phyloP scores from a whole-genome alignment of 495 filamentous ascomycete species.

The Penicillium daleae region DNA sequence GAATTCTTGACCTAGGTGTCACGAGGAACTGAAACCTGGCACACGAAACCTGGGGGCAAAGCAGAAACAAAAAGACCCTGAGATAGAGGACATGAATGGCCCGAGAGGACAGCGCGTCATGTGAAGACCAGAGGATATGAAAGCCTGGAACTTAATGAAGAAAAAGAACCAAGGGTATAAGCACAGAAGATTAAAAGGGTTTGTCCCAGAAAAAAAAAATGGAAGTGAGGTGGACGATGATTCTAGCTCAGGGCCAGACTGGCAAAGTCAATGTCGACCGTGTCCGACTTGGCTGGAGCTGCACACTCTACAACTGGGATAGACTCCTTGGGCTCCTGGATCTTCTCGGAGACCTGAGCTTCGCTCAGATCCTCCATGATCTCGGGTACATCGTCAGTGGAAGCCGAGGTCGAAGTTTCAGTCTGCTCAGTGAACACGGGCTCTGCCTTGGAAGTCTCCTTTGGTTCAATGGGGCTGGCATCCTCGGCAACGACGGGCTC shows the following conservation, averaged over 20 bases:
- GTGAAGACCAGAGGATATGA: neutral
- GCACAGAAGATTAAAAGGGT: slow-evolving; percentile 17
- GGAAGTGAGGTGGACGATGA: neutral
- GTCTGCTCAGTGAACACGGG: slow-evolving; percentile 8
- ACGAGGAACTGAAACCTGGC: neutral
- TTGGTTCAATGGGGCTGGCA: slow-evolving; percentile 2
- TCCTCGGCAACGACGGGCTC: slow-evolving; percentile 4
- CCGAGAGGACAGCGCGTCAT: neutral
- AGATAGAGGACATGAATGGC: neutral
- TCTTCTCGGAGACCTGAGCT: slow-evolving; percentile 14
- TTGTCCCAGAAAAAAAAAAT: slow-evolving; percentile 13
- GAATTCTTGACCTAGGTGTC: neutral
- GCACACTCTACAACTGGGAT: slow-evolving; percentile 12
- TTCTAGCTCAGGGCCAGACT: slow-evolving; percentile 33
- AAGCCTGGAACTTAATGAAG: neutral
- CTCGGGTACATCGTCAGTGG: slow-evolving; percentile 12
- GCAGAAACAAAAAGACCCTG: slow-evolving; percentile 2
- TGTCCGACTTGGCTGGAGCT: slow-evolving; percentile 20
- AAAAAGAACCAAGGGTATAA: slow-evolving; percentile 18
- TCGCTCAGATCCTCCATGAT: slow-evolving; percentile 4
- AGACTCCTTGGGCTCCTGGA: slow-evolving; percentile 14
- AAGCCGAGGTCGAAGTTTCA: neutral
- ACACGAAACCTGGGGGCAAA: neutral
- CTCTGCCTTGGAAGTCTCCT: slow-evolving; percentile 1
- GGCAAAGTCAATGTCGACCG: slow-evolving; percentile 37